Percentiles rank a stretch among this genome's conserved stretches.
Evolutionary conservation across 1,284 basidiomycete genomes (phyloP).

Genomic region (Veloboletus limbatus): DNA sequence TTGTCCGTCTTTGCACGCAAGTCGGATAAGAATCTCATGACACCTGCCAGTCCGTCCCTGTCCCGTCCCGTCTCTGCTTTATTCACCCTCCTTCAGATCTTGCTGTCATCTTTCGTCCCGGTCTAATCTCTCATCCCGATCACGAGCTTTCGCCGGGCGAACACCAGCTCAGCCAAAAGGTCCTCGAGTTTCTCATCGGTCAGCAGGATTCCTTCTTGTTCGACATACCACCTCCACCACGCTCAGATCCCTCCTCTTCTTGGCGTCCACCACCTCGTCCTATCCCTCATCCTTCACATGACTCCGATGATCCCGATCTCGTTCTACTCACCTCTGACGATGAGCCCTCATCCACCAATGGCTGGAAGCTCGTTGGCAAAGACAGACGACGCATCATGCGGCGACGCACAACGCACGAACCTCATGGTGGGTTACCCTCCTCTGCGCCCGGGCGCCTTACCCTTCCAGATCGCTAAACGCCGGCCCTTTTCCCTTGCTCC

Average conservation of each 20-base stretch:
- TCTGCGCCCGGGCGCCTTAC: slow-evolving; percentile 32
- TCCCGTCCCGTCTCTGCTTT: background rate
- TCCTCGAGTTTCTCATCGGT: slow-evolving; percentile 92
- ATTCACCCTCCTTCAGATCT: slow-evolving; percentile 58
- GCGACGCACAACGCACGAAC: slow-evolving; percentile 55
- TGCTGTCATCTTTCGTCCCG: slow-evolving; percentile 92
- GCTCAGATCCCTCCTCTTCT: slow-evolving; percentile 32
- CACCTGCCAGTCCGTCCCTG: slow-evolving; percentile 73
- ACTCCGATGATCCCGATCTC: slow-evolving; percentile 35
- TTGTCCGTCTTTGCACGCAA: slow-evolving; percentile 93
- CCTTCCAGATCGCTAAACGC: slow-evolving; percentile 32
- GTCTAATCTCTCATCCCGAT: slow-evolving; percentile 83
- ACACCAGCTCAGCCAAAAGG: slow-evolving; percentile 83
- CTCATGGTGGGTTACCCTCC: slow-evolving; percentile 45
- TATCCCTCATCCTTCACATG: slow-evolving; percentile 12
- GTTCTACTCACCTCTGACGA: slow-evolving; percentile 46
- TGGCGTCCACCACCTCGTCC: slow-evolving; percentile 27
- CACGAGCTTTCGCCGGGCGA: slow-evolving; percentile 83
- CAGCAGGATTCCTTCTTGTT: slow-evolving; percentile 86
- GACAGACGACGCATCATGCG: slow-evolving; percentile 44
- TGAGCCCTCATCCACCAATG: slow-evolving; percentile 39
- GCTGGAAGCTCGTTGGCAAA: slow-evolving; percentile 47
- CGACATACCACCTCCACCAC: slow-evolving; percentile 70
- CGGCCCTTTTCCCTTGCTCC: slow-evolving; percentile 11
- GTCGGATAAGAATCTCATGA: slow-evolving; percentile 93